Conservation (phyloP, 768 basidiomycete genomes). For the Mycena rebaudengoi region DNA sequence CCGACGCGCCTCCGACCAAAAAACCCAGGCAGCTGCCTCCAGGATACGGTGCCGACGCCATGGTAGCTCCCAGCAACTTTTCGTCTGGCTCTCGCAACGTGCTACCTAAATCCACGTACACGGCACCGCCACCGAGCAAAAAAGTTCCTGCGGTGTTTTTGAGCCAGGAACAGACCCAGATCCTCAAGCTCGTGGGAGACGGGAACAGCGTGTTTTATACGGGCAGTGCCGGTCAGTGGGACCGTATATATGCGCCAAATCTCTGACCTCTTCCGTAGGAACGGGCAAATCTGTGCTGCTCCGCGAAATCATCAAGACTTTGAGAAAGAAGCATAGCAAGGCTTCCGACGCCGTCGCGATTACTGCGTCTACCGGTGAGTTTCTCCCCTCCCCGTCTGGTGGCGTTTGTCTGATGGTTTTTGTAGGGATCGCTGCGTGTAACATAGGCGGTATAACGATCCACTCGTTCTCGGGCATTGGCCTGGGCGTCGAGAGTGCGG, state of each 20-base stretch:
- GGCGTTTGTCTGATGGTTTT: not conserved
- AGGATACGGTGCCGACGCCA: slow-evolving; percentile 51
- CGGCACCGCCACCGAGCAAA: slow-evolving; percentile 30
- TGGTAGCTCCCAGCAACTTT: slow-evolving; percentile 38
- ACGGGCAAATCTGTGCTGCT: slow-evolving; percentile 97
- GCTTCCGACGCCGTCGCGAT: slow-evolving; percentile 83
- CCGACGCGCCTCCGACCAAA: slow-evolving; percentile 46
- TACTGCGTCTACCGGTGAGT: slow-evolving; percentile 90
- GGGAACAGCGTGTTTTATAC: slow-evolving; percentile 92
- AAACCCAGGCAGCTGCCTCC: slow-evolving; percentile 65
- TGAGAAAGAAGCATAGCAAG: slow-evolving; percentile 64
- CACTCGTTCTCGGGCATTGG: slow-evolving; percentile 98
- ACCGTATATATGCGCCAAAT: slow-evolving; percentile 24
- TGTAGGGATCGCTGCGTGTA: slow-evolving; percentile 92
- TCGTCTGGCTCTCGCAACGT: slow-evolving; percentile 24
- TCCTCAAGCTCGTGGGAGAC: slow-evolving; percentile 79
- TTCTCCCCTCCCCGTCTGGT: not conserved
- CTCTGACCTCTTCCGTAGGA: slow-evolving; percentile 56
- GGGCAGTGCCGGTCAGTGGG: slow-evolving; percentile 87
- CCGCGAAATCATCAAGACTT: slow-evolving; percentile 84
- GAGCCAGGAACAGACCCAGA: slow-evolving; percentile 87
- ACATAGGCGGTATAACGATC: slow-evolving; percentile 94
- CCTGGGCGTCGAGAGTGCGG: slow-evolving; percentile 71
- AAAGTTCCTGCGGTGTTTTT: slow-evolving; percentile 62
- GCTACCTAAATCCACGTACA: slow-evolving; percentile 12